Evolutionary conservation across 1,139 yeast genomes (phyloP), one percentile per base, ranked within the genome.

Genomic region (Yarrowia galli): DNA sequence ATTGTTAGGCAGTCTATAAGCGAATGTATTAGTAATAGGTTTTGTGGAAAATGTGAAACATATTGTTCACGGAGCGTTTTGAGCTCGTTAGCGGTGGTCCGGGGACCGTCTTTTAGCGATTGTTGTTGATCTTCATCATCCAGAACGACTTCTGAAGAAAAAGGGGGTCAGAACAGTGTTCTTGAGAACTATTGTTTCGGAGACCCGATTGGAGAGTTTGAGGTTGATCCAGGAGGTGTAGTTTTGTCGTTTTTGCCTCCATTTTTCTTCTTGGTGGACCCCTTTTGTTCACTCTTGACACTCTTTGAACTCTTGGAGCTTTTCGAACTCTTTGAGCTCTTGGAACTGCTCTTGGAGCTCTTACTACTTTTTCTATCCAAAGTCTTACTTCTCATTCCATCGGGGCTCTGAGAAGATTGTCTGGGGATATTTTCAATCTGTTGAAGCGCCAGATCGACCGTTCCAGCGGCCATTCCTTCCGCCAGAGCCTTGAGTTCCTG

Each of bases 401-500:
- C 43, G 0, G 60, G 45, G 22, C 60, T 53, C 25, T 35, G 46
- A 4, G 46, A 40, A 5, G 61, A 25, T 12, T 40, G 36, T 54
- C 61, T 3, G 40, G 61, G 46, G n/a, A 28, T 58, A 15, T 42
- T 58, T 58, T 58, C 64, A 28, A 58, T 58, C 13, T 32, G 28
- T 20, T 58, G 36, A 10, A 58, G 42, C 2, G 64, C 64, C 28
- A 20, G 20, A 20, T 58, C 46, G 7, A 58, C 3, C 2, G 42
- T 58, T 6, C 64, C 64, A 0, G 51, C 51, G 1, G 64, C 51
- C 51, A 58, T 58, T 3, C 64, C 64, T 10, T 58, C 64, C 3
- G 64, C 64, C 32, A 58, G 23, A 2, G 51, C 36, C 51, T 43
- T 58, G 22, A 58, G 28, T 15, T 58, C 64, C 64, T 58, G 48